Conservation (phyloP, 2,329 filamentous ascomycete species). For the Chrysosporium keratinophilum region DNA sequence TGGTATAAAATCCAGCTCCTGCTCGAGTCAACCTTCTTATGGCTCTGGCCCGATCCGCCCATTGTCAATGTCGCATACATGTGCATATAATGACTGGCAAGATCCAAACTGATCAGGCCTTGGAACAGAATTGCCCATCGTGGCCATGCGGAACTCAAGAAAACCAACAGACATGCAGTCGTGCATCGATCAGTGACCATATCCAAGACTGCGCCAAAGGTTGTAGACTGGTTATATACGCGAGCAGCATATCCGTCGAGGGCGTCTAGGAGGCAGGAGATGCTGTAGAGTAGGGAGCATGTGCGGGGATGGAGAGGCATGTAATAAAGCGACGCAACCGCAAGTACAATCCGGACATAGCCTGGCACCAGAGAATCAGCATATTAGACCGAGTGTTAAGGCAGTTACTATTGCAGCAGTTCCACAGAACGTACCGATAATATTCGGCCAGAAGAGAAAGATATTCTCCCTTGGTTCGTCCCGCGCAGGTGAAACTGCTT, state of each 20-base stretch:
- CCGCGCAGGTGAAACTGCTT: background rate
- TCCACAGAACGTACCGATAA: constrained; percentile 53
- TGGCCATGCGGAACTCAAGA: constrained; percentile 87
- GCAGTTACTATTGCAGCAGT: background rate
- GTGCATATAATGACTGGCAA: constrained; percentile 96
- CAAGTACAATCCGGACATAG: constrained; percentile 67
- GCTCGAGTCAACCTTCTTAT: constrained; percentile 87
- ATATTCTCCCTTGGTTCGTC: constrained; percentile 54
- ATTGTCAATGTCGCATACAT: constrained; percentile 94
- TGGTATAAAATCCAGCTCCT: constrained; percentile 83
- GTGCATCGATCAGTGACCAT: constrained; percentile 99
- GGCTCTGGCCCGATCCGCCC: constrained; percentile 66
- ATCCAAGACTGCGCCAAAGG: constrained; percentile 91
- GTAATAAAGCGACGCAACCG: constrained; percentile 89
- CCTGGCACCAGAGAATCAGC: constrained; percentile 39
- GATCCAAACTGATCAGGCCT: constrained; percentile 78
- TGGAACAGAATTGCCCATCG: constrained; percentile 93
- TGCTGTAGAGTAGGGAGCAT: constrained; percentile 72
- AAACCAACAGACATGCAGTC: constrained; percentile 87
- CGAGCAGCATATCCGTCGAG: constrained; percentile 90
- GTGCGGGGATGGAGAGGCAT: constrained; percentile 98
- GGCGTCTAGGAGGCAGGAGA: constrained; percentile 91
- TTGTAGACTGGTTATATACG: constrained; percentile 77
- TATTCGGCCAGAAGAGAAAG: constrained; percentile 70
- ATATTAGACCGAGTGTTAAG: background rate